phyloP scores from a whole-genome alignment of 192 early-diverging fungal genomes.

The Rhizoclosmatium globosum region DNA sequence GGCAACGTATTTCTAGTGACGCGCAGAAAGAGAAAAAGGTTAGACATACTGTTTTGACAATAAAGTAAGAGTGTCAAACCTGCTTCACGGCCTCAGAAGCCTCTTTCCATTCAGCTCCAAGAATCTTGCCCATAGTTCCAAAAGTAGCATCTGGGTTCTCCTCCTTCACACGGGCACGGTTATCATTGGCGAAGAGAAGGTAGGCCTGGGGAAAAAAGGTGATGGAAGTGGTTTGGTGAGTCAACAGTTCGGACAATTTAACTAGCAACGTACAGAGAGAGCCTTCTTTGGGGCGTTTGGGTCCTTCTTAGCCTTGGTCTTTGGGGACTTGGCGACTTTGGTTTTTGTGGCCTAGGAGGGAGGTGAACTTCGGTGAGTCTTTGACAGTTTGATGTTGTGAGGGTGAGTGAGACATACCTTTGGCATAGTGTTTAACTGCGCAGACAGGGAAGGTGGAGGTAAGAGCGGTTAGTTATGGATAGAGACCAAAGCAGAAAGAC shows the following conservation, averaged over 20 bases:
- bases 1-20: constrained; percentile 43
- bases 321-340: background rate
- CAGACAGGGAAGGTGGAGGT: background rate
- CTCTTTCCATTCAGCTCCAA: constrained; percentile 76
- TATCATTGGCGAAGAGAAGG: constrained; percentile 89
- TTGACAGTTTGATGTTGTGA: background rate
- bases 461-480: background rate
- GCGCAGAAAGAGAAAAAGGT: background rate
- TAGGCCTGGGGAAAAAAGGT: constrained; percentile 60
- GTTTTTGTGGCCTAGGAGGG: constrained; percentile 10
- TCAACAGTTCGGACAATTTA: background rate
- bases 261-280: constrained; percentile 57
- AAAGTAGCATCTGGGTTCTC: constrained; percentile 77
- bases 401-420: background rate
- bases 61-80: constrained; percentile 6
- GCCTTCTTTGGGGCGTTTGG: constrained; percentile 90
- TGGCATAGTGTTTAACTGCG: background rate
- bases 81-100: constrained; percentile 61
- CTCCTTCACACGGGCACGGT: constrained; percentile 77
- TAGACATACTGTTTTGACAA: background rate
- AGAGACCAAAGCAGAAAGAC: background rate
- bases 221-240: background rate
- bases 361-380: background rate
- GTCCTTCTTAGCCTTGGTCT: constrained; percentile 80
- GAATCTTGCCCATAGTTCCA: constrained; percentile 71